Evolutionary conservation across 1,139 yeast species (phyloP).

Genomic region (Geotrichum candidum): DNA sequence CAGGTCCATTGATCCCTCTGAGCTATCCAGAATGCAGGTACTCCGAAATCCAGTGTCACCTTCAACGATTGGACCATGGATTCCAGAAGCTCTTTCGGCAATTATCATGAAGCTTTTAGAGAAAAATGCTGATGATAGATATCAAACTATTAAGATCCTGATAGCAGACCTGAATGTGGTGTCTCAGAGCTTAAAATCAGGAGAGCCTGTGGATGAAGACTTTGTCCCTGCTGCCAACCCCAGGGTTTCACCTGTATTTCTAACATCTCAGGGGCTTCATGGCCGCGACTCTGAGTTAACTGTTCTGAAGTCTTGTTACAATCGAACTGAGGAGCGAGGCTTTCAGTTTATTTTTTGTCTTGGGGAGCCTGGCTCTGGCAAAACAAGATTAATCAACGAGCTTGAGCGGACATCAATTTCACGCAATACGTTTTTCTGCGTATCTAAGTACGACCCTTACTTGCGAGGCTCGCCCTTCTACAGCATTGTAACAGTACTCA

Average conservation of each 20-base stretch:
- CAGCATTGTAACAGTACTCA: slow-evolving; percentile 38
- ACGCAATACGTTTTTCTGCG: slow-evolving; percentile 39
- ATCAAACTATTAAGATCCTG: slow-evolving; percentile 38
- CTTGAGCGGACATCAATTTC: slow-evolving; percentile 39
- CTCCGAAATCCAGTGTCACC: slow-evolving; percentile 43
- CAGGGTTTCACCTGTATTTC: slow-evolving; percentile 27
- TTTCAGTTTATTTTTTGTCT: slow-evolving; percentile 37
- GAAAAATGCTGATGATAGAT: slow-evolving; percentile 43
- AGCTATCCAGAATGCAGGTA: slow-evolving; percentile 42
- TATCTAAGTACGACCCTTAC: slow-evolving; percentile 41
- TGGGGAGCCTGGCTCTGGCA: slow-evolving; percentile 49
- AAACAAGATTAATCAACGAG: slow-evolving; percentile 43
- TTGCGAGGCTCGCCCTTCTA: slow-evolving; percentile 36
- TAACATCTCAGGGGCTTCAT: slow-evolving; percentile 35
- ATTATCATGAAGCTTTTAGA: slow-evolving; percentile 44
- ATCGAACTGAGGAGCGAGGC: slow-evolving; percentile 26
- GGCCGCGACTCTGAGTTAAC: slow-evolving; percentile 39
- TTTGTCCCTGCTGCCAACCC: slow-evolving; percentile 24
- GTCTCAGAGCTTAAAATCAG: slow-evolving; percentile 22
- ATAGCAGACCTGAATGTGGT: slow-evolving; percentile 38
- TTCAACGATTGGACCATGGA: slow-evolving; percentile 36
- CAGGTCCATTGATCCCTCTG: slow-evolving; percentile 40
- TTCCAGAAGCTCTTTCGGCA: slow-evolving; percentile 39
- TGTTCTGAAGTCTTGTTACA: slow-evolving; percentile 31
- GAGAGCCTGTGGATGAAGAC: slow-evolving; percentile 22